Base-by-base conservation (phyloP, 148 eudicot genomes). In the Rhododendron ovatum region DNA sequence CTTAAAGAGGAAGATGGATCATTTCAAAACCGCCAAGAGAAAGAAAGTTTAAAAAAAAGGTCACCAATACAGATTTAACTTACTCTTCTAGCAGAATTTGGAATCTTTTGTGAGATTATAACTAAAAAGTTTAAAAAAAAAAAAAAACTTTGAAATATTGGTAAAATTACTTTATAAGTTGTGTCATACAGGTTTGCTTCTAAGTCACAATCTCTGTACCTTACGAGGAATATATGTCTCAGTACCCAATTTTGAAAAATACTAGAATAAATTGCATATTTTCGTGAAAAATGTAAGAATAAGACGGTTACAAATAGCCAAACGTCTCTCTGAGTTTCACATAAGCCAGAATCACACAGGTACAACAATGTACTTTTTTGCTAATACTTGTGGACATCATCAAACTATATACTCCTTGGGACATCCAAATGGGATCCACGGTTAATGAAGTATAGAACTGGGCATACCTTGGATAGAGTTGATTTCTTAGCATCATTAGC, bases 401-500 rank as follows among this genome's bases (percentile, higher is more conserved):
- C 45, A 83, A 83, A 33, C 55, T 15, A 83, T 47, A 69, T 59
- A 47, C 30, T 20, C 45, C 26, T 10, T 50, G 20, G 65, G 50
- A 24, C 86, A 84, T 50, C 79, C 43, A 75, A 26, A 71, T 73
- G 43, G 37, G 18, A 73, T 48, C 63, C 22, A 18, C 24, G 7
- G 5, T 12, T 75, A 75, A 81, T 69, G n/a, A 17, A 82, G 48
- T 5, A 47, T 0, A 71, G 10, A 67, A 79, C 37, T 48, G 80
- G 67, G 57, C 89, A 48, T 87, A 96, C 98, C 98, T 96, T 93
- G 71, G 94, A 89, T 65, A 96, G 91, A 88, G 69, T 88, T 50
- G 88, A 85, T 86, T 92, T 95, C 88, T 95, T 96, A 69, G 90
- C 88, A 63, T 92, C 94, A 88, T 95, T 94, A 88, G 94, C 98